Percentiles rank a stretch among this genome's conserved stretches.
Conservation (phyloP, 2,329 filamentous ascomycete genomes). For the Colletotrichum lupini region DNA sequence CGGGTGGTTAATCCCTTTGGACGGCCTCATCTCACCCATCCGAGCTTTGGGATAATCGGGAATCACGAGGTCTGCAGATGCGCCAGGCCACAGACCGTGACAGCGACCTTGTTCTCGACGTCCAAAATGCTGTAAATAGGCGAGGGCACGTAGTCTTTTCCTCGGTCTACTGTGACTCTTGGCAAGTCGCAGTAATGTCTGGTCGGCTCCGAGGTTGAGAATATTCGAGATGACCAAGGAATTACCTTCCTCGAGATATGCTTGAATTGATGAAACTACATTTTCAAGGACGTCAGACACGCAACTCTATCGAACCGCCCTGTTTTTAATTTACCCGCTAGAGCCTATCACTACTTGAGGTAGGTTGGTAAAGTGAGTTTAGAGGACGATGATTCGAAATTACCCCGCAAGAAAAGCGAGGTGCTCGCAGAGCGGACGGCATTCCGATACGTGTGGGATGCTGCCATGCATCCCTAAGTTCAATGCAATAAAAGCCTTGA, state of each 20-base stretch:
- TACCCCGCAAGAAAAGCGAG: not conserved
- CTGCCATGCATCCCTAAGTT: not conserved
- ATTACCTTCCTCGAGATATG: slow-evolving; percentile 15
- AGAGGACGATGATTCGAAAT: too few species aligned
- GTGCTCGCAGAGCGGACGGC: not conserved
- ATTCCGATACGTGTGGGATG: not conserved
- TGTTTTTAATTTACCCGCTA: not conserved
- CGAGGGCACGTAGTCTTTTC: not conserved
- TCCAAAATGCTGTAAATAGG: not conserved
- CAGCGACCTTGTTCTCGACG: not conserved
- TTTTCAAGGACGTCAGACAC: not conserved
- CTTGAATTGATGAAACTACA: slow-evolving; percentile 25
- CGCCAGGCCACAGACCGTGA: not conserved
- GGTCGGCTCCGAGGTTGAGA: not conserved
- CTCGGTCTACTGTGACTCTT: not conserved
- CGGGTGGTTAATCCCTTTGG: not conserved
- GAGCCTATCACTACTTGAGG: not conserved
- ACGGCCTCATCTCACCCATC: not conserved
- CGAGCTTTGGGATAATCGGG: not conserved
- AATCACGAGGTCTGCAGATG: not conserved
- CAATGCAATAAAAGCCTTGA: not conserved
- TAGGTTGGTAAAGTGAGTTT: not conserved
- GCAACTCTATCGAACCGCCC: not conserved
- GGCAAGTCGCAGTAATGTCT: slow-evolving; percentile 23
- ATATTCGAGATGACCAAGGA: not conserved